Base-by-base conservation (phyloP, 1,284 basidiomycete genomes). In the Coriolopsis trogii region DNA sequence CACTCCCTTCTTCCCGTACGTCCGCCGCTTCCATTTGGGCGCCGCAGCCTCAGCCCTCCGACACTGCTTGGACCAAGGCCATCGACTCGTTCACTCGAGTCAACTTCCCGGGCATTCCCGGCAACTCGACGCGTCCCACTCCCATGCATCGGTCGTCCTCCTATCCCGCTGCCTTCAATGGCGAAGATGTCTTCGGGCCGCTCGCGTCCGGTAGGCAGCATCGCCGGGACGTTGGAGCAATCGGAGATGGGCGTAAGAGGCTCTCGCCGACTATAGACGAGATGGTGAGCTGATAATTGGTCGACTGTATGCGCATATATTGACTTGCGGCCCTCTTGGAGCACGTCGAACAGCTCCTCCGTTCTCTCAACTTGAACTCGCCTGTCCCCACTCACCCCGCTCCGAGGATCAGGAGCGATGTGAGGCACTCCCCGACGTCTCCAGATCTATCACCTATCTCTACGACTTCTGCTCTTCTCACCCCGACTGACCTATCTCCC, bases 331-430 rank as follows among this genome's bases (percentile, higher is more conserved):
- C 16, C 26, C 58, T 61, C 20, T 3, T 53, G 5, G 21, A 90
- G 87, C 85, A 88, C 63, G 84, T 90, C 56, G 86, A 88, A 62
- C 86, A 89, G 69, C 76, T 91, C 37, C 73, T 91, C 47, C 84
- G 88, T 38, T 82, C 85, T 21, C 74, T 91, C 46, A 84, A 90
- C 64, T 80, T 90, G 59, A 85, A 83, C 64, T 89, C 87, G 26
- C 87, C 87, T 23, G 79, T 74, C 58, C 84, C 82, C 56, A 74
- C 69, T 53, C 55, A 66, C 18, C 75, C 78, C 48, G 73, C 73
- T n/a, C 69, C 67, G 28, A 51, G 63, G 51, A 63, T 65, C 43
- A 54, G 71, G 48, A 66, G 77, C 59, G 75, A 72, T 41, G 63
- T 79, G 50, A 65, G 65, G n/a, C 70, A 74, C 46, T 70, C 77